Evolutionary conservation across 257 asterid species (phyloP), one percentile per base, ranked within the genome.

Genomic region (Knoxia roxburghii): DNA sequence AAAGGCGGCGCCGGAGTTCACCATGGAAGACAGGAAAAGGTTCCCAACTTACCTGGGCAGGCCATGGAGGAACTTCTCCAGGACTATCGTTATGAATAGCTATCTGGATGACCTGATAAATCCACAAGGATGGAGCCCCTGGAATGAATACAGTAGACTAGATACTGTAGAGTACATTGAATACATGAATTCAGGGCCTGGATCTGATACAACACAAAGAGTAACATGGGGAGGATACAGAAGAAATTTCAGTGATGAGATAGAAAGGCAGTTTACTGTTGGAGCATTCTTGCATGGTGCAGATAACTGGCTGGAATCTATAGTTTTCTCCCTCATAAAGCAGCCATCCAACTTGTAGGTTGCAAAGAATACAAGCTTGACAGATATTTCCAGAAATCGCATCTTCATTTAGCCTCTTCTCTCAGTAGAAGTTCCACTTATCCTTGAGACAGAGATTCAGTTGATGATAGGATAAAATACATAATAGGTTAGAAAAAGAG

Each of bases 61-160:
- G 84, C 94, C 91, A 1, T 86, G 96, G 96, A 82, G 86, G 83
- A 86, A 84, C 65, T 88, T 78, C 53, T 84, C 94, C 17, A 86
- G 96, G 76, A 76, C 82, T 11, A 55, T 84, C 11, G 72, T 86
- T 2, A 79, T 76, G 74, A 76, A 77, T 18, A 88, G 89, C 65
- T 81, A 88, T 54, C 64, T 88, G n/a, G 93, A 80, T 17, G 93
- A 79, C 17, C 60, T 86, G 75, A 81, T 88, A 39, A 69, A 84
- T 65, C 91, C 94, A 0, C 60, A 66, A 61, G 96, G 94, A 50
- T 86, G 96, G 94, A 63, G 64, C 17, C 74, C 68, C 69, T 88
- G 96, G 96, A 69, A 75, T 41, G 69, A 62, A 70, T 79, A 82
- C 56, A 84, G 85, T 56, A 74, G 41, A 13, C 66, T 77, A 21